phyloP scores from a whole-genome alignment of 768 basidiomycete species.

The Cubamyces lactineus region DNA sequence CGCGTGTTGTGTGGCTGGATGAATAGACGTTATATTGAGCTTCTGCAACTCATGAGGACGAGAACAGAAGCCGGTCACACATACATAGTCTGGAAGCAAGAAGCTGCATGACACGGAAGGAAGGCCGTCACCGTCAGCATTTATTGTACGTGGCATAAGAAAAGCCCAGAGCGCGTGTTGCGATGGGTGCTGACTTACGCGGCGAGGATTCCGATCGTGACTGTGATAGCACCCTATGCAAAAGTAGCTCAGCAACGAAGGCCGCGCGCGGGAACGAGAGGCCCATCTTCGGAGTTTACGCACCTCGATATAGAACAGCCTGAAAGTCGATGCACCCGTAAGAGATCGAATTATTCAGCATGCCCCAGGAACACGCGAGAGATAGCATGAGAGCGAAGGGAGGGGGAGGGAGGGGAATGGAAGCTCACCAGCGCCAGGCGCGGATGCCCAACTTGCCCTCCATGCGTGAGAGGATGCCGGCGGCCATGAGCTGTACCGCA shows the following conservation, averaged over 20 bases:
- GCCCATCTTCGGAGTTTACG: neutral
- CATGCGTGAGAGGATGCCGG: constrained; percentile 73
- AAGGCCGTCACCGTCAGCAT: too few relatives aligned
- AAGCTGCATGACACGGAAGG: constrained; percentile 41
- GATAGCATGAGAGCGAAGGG: neutral
- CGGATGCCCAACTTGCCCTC: constrained; percentile 66
- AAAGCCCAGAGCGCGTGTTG: too few relatives aligned
- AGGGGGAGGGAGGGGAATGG: too few relatives aligned
- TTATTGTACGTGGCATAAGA: too few relatives aligned
- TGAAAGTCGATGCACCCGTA: constrained; percentile 23
- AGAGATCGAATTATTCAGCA: neutral
- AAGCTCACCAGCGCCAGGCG: constrained; percentile 66
- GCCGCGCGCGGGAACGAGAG: constrained; percentile 1
- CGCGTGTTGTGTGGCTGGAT: constrained; percentile 60
- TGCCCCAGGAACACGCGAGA: too few relatives aligned
- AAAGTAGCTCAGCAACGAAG: neutral
- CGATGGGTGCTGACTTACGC: constrained; percentile 43
- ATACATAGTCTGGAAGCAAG: constrained; percentile 60
- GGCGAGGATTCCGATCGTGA: constrained; percentile 55
- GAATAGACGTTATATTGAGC: neutral
- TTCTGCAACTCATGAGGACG: neutral
- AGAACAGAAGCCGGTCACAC: constrained; percentile 25
- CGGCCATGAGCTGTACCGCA: constrained; percentile 59
- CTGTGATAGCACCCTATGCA: constrained; percentile 62
- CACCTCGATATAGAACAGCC: constrained; percentile 76